Evolutionary conservation across 192 early-diverging fungal genomes (phyloP), one percentile per base, ranked within the genome.

Genomic region (Tieghemiomyces parasiticus): DNA sequence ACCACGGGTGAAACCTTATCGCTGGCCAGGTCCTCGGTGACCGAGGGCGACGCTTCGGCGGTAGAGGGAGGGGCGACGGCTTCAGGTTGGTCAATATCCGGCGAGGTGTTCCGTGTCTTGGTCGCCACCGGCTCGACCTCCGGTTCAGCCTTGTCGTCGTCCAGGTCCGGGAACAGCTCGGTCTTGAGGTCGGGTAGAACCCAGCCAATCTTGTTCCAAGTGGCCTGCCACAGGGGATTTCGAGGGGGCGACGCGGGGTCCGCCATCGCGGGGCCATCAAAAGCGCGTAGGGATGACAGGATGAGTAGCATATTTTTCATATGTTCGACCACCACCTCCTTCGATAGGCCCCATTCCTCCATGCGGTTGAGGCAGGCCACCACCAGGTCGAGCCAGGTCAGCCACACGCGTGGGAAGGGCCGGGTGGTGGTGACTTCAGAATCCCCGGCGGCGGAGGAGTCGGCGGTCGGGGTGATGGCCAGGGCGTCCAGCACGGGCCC

Each of bases 281-380:
- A 81, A 8, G 78, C 70, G 31, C 81, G 83, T 12, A 86, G 85
- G 0, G 84, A 79, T 16, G 79, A 81, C 82, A 91, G 81, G 8
- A 91, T 87, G 8, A 89, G 72, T 20, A 91, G 65, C 75, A 88
- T 83, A 67, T 91, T 91, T 65, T 91, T 91, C 30, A 91, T 61
- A 14, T 79, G 79, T 63, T 91, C 89, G 0, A 74, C 68, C 9
- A 91, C 78, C 1, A 81, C 89, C 63, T 89, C 86, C 26, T 71
- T 68, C 83, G 88, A 63, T 14, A 44, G 35, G 49, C 16, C 32
- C 55, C 55, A 58, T 6, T 58, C 55, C 10, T 58, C 55, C 55
- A 58, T 58, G 33, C 55, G 55, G n/a, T 58, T 58, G 19, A 58
- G 33, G 34, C 55, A 58, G 24, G 47, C 22, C 28, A 69, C 32